Evolutionary conservation across 306 rosid species (phyloP).

Genomic region (Trichosanthes cucumerina): DNA sequence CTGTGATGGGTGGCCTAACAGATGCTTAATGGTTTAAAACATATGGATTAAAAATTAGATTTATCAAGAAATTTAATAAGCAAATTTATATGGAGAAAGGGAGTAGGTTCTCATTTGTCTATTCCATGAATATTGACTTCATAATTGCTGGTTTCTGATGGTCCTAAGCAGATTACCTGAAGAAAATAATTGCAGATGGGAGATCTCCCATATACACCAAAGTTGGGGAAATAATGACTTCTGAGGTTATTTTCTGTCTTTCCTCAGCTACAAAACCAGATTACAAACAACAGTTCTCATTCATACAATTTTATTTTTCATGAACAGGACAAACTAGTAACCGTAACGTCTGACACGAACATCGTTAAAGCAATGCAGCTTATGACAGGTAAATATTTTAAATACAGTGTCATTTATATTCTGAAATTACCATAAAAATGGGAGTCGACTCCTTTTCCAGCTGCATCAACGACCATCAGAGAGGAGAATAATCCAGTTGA

Average conservation of each 20-base stretch:
- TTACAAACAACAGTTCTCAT: slow-evolving; percentile 10
- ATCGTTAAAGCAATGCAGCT: slow-evolving; percentile 85
- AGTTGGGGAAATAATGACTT: slow-evolving; percentile 79
- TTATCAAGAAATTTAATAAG: not conserved
- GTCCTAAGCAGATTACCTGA: slow-evolving; percentile 41
- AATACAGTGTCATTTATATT: not conserved
- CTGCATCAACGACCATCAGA: slow-evolving; percentile 2
- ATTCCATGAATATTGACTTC: not conserved
- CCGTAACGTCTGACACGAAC: slow-evolving; percentile 68
- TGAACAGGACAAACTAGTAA: slow-evolving; percentile 49
- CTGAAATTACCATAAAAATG: not conserved
- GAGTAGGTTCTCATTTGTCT: not conserved
- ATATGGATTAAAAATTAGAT: not conserved
- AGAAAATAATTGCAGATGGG: slow-evolving; percentile 65
- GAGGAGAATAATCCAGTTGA: not conserved
- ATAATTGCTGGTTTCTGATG: slow-evolving; percentile 5
- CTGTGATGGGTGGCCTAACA: too few relatives aligned
- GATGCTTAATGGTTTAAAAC: too few relatives aligned
- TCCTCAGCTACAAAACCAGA: not conserved
- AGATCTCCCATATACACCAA: slow-evolving; percentile 56
- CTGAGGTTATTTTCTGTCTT: slow-evolving; percentile 36
- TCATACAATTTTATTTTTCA: not conserved
- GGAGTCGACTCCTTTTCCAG: not conserved
- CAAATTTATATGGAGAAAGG: not conserved
- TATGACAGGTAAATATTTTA: slow-evolving; percentile 61